Percentiles rank a stretch among this genome's conserved stretches.
Evolutionary conservation across 1,284 basidiomycete species (phyloP).

Genomic region (Butyriboletus appendiculatus): DNA sequence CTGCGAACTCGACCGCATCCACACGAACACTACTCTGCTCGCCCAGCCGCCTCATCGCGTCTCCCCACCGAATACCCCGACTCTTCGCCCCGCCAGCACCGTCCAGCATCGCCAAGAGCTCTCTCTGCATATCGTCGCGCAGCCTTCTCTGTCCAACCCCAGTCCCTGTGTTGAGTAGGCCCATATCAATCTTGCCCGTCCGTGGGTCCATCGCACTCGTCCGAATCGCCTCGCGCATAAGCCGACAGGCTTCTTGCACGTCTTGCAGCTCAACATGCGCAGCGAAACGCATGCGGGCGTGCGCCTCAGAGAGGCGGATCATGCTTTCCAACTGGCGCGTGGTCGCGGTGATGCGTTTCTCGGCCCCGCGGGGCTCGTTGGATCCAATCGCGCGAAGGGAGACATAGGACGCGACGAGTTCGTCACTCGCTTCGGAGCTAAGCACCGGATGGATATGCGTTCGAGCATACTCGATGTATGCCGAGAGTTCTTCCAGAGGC

Average conservation of each 20-base stretch:
- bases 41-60: slow-evolving; percentile 72
- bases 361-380: slow-evolving; percentile 77
- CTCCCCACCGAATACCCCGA: slow-evolving; percentile 77
- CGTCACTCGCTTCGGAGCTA: slow-evolving; percentile 82
- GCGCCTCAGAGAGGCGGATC: slow-evolving; percentile 97
- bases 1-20: slow-evolving; percentile 76
- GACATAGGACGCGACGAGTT: slow-evolving; percentile 90
- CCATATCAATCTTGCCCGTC: slow-evolving; percentile 96
- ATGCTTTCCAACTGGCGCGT: slow-evolving; percentile 97
- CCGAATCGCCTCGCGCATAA: slow-evolving; percentile 95
- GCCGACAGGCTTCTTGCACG: slow-evolving; percentile 87
- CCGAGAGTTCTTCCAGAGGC: slow-evolving; percentile 88
- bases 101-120: slow-evolving; percentile 71
- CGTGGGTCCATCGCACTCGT: slow-evolving; percentile 93
- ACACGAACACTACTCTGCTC: slow-evolving; percentile 81
- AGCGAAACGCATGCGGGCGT: slow-evolving; percentile 94
- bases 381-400: slow-evolving; percentile 92
- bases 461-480: slow-evolving; percentile 94
- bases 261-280: slow-evolving; percentile 83
- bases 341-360: slow-evolving; percentile 97
- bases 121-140: slow-evolving; percentile 83
- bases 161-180: slow-evolving; percentile 92
- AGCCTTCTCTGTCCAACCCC: slow-evolving; percentile 82
- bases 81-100: slow-evolving; percentile 48
- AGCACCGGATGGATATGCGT: slow-evolving; percentile 90